A percentile compares a stretch with the other conserved stretches of the same genome.
Conservation (phyloP, 768 basidiomycete species). For the Suillus tomentosus region DNA sequence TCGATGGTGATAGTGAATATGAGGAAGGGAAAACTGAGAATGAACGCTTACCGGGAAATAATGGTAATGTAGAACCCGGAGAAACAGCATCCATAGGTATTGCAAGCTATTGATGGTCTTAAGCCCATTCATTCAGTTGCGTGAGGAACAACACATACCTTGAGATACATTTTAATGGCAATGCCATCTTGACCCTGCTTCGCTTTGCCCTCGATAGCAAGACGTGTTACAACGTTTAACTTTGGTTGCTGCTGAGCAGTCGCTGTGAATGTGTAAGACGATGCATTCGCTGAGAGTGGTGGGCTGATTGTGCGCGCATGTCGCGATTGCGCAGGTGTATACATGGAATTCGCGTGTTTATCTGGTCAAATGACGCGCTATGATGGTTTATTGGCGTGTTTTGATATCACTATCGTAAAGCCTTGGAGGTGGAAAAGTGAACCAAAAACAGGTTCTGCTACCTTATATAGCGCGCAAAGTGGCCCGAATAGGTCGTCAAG, state of each 20-base stretch:
- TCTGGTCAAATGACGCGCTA: conserved; percentile 5
- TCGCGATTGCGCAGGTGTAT: conserved; percentile 27
- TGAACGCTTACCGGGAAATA: conserved; percentile 64
- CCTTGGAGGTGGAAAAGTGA: conserved; percentile 7
- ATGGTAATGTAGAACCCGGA: conserved; percentile 68
- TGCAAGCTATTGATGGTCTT: conserved; percentile 47
- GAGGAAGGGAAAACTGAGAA: not conserved
- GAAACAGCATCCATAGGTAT: conserved; percentile 65
- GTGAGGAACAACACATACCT: conserved; percentile 53
- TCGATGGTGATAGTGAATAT: conserved; percentile 9
- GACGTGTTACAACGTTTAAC: conserved; percentile 70
- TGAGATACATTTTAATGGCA: conserved; percentile 74
- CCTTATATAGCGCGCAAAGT: conserved; percentile 9
- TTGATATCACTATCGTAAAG: not conserved
- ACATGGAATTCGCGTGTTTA: conserved; percentile 14
- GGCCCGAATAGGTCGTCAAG: not conserved
- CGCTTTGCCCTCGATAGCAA: conserved; percentile 74
- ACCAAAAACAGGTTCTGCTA: conserved; percentile 4
- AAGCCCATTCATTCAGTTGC: not conserved
- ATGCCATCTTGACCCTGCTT: conserved; percentile 67
- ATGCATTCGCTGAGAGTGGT: conserved; percentile 33
- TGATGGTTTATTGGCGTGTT: conserved; percentile 1
- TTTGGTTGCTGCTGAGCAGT: conserved; percentile 47
- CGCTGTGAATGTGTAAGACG: conserved; percentile 47
- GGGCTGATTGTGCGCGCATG: conserved; percentile 34